Evolutionary conservation across 2,329 filamentous ascomycete species (phyloP).

Genomic region (Dactylellina haptotyla): DNA sequence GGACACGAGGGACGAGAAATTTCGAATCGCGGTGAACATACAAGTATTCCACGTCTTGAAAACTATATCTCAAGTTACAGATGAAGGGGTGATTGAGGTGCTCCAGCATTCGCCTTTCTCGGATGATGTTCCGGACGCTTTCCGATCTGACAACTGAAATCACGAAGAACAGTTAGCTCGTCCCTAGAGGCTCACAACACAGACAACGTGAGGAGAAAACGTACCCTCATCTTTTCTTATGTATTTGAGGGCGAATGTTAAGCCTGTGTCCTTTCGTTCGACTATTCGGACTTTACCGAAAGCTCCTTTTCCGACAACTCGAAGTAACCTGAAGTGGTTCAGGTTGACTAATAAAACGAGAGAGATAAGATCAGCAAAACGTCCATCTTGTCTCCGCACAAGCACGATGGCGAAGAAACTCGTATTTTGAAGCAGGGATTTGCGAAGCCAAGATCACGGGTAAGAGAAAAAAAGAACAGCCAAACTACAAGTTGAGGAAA

Average conservation of each 20-base stretch:
- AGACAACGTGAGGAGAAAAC: slow-evolving; percentile 59
- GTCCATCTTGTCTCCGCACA: slow-evolving; percentile 54
- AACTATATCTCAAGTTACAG: slow-evolving; percentile 97
- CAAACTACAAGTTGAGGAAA: no score
- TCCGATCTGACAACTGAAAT: slow-evolving; percentile 89
- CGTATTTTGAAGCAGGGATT: slow-evolving; percentile 53
- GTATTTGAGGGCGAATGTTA: slow-evolving; percentile 97
- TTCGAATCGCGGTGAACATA: slow-evolving; percentile 64
- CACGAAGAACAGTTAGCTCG: slow-evolving; percentile 9
- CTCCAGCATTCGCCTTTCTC: slow-evolving; percentile 96
- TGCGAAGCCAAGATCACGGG: slow-evolving; percentile 24
- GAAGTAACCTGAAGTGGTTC: slow-evolving; percentile 93
- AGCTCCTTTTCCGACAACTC: slow-evolving; percentile 95
- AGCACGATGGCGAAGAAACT: background rate
- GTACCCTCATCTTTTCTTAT: slow-evolving; percentile 97
- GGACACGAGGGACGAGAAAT: background rate
- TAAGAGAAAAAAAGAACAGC: slow-evolving; percentile 21
- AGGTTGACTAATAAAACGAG: slow-evolving; percentile 76
- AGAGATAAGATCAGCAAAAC: slow-evolving; percentile 54
- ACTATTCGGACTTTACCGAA: slow-evolving; percentile 99
- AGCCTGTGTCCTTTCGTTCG: slow-evolving; percentile 91
- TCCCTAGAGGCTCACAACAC: background rate
- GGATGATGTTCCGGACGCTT: slow-evolving; percentile 97
- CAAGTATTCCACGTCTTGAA: slow-evolving; percentile 99
- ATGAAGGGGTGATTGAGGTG: slow-evolving; percentile 98